phyloP scores from a whole-genome alignment of 1,284 basidiomycete genomes.

The Puccinia horiana region DNA sequence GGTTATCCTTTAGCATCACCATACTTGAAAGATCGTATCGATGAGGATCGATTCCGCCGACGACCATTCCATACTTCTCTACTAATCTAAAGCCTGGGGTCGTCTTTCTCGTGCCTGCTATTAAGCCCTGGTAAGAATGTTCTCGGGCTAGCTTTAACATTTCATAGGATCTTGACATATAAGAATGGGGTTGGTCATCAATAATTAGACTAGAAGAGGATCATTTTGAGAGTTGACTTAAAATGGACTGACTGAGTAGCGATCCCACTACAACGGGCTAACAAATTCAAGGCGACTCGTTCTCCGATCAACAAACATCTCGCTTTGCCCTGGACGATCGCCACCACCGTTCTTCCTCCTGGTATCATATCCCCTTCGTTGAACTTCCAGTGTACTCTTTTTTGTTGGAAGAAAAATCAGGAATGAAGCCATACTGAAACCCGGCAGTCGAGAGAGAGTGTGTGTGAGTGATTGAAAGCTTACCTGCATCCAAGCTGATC shows the following conservation, averaged over 20 bases:
- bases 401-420: neutral
- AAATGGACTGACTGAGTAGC: conserved; percentile 74
- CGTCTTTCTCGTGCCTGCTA: conserved; percentile 96
- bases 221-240: neutral
- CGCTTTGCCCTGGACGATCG: conserved; percentile 85
- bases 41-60: conserved; percentile 94
- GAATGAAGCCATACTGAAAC: neutral
- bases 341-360: conserved; percentile 76
- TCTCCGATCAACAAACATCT: conserved; percentile 89
- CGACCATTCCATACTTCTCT: conserved; percentile 98
- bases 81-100: conserved; percentile 97
- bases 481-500: conserved; percentile 83
- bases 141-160: conserved; percentile 74
- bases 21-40: conserved; percentile 95
- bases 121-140: conserved; percentile 71
- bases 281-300: conserved; percentile 86
- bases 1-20: conserved; percentile 99
- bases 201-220: too few relatives aligned
- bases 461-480: conserved; percentile 60
- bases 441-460: neutral
- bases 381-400: conserved; percentile 87
- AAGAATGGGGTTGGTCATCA: too few relatives aligned
- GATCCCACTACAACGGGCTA: conserved; percentile 94
- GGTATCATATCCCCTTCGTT: conserved; percentile 78
- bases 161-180: conserved; percentile 68